These are phyloP conservation scores for Trichoderma asperellum DNA, from an alignment of 2,329 filamentous ascomycete genomes.

Conservation along the genomic window DNA sequence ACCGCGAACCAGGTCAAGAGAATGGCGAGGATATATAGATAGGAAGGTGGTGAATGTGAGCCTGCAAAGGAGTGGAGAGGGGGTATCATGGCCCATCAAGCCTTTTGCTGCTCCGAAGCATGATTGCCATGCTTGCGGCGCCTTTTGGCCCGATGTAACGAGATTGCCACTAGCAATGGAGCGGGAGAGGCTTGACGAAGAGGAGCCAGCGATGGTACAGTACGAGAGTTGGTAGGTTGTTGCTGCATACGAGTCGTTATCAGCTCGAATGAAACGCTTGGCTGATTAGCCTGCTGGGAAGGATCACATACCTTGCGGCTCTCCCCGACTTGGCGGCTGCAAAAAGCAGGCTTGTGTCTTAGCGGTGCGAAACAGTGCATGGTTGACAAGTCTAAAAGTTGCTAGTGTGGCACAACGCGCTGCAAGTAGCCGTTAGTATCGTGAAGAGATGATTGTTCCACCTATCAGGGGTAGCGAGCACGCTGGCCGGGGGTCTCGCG, in stretches of 20 bases:
- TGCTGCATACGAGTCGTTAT: neutral
- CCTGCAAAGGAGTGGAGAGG: neutral
- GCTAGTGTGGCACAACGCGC: slow-evolving; percentile 5
- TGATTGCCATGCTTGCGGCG: neutral
- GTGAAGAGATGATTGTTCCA: slow-evolving; percentile 1
- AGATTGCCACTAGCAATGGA: neutral
- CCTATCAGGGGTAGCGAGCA: slow-evolving; percentile 6
- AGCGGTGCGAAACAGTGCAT: neutral
- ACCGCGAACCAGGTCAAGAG: neutral
- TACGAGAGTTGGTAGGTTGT: neutral
- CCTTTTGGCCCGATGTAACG: slow-evolving; percentile 21
- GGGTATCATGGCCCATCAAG: neutral
- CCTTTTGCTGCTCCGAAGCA: neutral
- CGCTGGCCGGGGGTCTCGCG: neutral
- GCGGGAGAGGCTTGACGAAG: neutral
- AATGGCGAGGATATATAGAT: slow-evolving; percentile 5
- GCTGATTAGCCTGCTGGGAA: neutral
- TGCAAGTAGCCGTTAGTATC: slow-evolving; percentile 10
- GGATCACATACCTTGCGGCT: neutral
- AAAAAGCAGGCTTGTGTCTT: neutral
- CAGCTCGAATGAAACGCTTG: neutral
- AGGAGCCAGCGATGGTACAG: neutral
- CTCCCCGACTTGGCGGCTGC: neutral
- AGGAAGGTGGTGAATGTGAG: neutral
- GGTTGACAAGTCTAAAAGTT: neutral